Conservation (phyloP, 2,329 filamentous ascomycete species). For the Pezicula radicicola region DNA sequence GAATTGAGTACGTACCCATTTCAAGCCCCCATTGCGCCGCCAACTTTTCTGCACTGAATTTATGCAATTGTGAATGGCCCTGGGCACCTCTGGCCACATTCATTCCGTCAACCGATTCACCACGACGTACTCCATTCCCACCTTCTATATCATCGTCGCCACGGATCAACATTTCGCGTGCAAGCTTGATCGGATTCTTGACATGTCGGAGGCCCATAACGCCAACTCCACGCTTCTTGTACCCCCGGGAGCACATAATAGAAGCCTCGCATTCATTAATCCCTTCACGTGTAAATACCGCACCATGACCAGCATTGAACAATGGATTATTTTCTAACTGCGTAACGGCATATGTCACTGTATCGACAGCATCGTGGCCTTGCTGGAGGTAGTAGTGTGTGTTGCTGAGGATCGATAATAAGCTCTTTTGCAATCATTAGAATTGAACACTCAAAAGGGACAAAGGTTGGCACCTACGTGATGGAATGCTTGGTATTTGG, state of each 20-base stretch:
- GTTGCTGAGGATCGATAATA: constrained; percentile 46
- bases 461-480: constrained; percentile 8
- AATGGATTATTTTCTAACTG: constrained; percentile 76
- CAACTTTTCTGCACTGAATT: constrained; percentile 64
- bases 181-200: constrained; percentile 77
- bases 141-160: constrained; percentile 59
- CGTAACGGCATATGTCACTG: constrained; percentile 71
- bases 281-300: constrained; percentile 82
- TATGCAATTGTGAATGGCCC: constrained; percentile 68
- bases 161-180: constrained; percentile 65
- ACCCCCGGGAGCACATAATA: constrained; percentile 76
- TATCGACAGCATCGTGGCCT: constrained; percentile 56
- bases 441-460: constrained; percentile 44
- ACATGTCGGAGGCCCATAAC: constrained; percentile 71
- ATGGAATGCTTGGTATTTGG: constrained; percentile 57
- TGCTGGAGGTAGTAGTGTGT: constrained; percentile 32
- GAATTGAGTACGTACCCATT: constrained; percentile 28
- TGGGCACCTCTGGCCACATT: constrained; percentile 40
- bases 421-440: too few relatives aligned
- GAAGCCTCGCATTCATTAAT: constrained; percentile 83
- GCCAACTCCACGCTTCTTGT: constrained; percentile 73
- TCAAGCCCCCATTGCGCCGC: constrained; percentile 68
- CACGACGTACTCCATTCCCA: constrained; percentile 31
- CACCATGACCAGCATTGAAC: constrained; percentile 82
- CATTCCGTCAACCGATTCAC: constrained; percentile 13